Percentiles rank a stretch among this genome's conserved stretches.
Evolutionary conservation across 164 flowering plant species (phyloP).

Genomic region (Chloranthus sessilifolius): DNA sequence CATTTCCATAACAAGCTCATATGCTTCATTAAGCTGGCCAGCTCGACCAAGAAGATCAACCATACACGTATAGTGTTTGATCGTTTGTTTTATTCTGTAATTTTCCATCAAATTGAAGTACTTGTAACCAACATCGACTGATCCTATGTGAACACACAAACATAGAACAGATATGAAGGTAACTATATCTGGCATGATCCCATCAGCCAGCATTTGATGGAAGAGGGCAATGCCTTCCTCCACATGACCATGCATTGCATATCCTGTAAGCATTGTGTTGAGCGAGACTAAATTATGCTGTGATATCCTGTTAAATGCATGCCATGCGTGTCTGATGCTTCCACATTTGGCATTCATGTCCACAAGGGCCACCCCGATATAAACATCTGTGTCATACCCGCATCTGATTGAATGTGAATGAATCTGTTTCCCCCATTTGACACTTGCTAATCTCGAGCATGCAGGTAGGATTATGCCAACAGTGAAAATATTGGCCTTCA

Average conservation of each 20-base stretch:
- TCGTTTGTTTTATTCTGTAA: constrained; percentile 35
- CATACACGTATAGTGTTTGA: constrained; percentile 69
- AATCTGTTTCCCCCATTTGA: constrained; percentile 60
- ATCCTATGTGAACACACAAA: constrained; percentile 63
- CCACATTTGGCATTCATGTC: constrained; percentile 87
- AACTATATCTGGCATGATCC: constrained; percentile 48
- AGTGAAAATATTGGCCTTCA: constrained; percentile 54
- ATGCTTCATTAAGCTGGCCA: constrained; percentile 45
- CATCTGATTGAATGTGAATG: constrained; percentile 55
- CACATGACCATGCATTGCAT: constrained; percentile 63
- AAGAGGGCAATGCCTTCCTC: constrained; percentile 57
- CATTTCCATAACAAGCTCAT: constrained; percentile 31
- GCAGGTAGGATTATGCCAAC: constrained; percentile 46
- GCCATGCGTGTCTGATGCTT: constrained; percentile 29
- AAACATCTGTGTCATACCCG: constrained; percentile 41
- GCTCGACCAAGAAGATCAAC: constrained; percentile 66
- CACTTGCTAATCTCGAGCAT: constrained; percentile 47
- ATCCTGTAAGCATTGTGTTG: constrained; percentile 72
- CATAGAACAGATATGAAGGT: constrained; percentile 63
- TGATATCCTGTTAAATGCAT: constrained; percentile 32
- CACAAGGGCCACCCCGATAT: constrained; percentile 56
- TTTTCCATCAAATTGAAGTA: constrained; percentile 43
- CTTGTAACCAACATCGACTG: constrained; percentile 34
- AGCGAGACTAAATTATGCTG: constrained; percentile 46
- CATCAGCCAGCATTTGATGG: constrained; percentile 35